Evolutionary conservation across 2,329 filamentous ascomycete species (phyloP), one percentile per base, ranked within the genome.

Genomic region (Neonectria ditissima): DNA sequence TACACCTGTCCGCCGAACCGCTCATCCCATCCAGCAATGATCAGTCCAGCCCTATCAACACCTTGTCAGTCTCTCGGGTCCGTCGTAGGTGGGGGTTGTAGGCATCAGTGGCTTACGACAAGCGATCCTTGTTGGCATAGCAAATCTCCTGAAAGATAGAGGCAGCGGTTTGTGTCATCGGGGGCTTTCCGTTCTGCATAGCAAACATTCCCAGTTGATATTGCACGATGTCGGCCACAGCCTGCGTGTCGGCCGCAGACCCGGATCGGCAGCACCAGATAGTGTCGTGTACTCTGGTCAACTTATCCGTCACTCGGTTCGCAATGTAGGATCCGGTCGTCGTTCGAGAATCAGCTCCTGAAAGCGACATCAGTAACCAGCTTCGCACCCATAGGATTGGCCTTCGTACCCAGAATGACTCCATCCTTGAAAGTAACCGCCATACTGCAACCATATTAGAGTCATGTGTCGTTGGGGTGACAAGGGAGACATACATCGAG

Each of bases 261-360:
- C 96, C 96, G 65, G 96, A 98, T 76, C 96, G 91, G 84, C 96
- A 99, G 85, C 96, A 99, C 96, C 96, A 99, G 82, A 99, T 98
- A 63, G 95, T 98, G 81, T 99, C 96, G 83, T 97, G 92, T 65
- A 99, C 95, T 85, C 94, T 92, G 75, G 96, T 99, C 79, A 99
- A 90, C 86, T 99, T 99, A 87, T 99, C 96, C 69, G 96, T 99
- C 70, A 99, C 96, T 86, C 96, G 91, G 82, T 99, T 99, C 75
- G 96, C 96, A 78, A 99, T 98, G 87, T 98, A 99, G 74, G 95
- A 90, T 75, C 96, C 96, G 59, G 95, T 99, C 50, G 96, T 99
- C 71, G 96, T 99, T 84, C 96, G 90, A 76, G 94, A 97, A 81
- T 99, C 96, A 75, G 96, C 96, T 70, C 96, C 92, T 89, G 61